Evolutionary conservation across 164 flowering plant species (phyloP), one percentile per base, ranked within the genome.

Genomic region (Berberis vulgaris): DNA sequence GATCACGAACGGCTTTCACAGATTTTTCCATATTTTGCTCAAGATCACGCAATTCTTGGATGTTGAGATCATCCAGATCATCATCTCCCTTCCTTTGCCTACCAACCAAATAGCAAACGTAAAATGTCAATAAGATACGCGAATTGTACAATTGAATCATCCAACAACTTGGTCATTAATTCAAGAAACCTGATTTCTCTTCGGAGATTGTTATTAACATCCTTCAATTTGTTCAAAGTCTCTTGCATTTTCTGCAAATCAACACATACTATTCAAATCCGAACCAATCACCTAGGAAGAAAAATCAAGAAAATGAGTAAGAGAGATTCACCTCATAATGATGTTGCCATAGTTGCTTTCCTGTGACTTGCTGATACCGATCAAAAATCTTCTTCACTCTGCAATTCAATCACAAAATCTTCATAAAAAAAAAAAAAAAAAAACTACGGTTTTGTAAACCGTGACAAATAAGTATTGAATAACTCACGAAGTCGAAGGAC

Each of bases 81-180:
- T 77, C 83, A n/a, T n/a, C n/a, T 42, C 86, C 86, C 59, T 63
- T 76, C 77, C 82, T 81, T 45, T 80, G 87, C 83, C 93, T 86
- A 59, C 47, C 9, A 67, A 73, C 41, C 39, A 5, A 6, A 10
- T n/a, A n/a, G n/a, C n/a, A n/a, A n/a, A n/a, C n/a, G n/a, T n/a
- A n/a, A n/a, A n/a, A n/a, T n/a, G n/a, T n/a, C n/a, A n/a, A n/a
- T n/a, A n/a, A n/a, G n/a, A n/a, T n/a, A n/a, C n/a, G n/a, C n/a
- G n/a, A n/a, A n/a, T n/a, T n/a, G n/a, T n/a, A n/a, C n/a, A n/a
- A n/a, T n/a, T n/a, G n/a, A n/a, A n/a, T n/a, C n/a, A n/a, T n/a
- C n/a, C n/a, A n/a, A n/a, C n/a, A n/a, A n/a, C n/a, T n/a, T n/a
- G n/a, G n/a, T n/a, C n/a, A n/a, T n/a, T n/a, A n/a, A n/a, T n/a